Evolutionary conservation across 352 stramenopile species (phyloP).

Genomic region (Pythium guiyangense): DNA sequence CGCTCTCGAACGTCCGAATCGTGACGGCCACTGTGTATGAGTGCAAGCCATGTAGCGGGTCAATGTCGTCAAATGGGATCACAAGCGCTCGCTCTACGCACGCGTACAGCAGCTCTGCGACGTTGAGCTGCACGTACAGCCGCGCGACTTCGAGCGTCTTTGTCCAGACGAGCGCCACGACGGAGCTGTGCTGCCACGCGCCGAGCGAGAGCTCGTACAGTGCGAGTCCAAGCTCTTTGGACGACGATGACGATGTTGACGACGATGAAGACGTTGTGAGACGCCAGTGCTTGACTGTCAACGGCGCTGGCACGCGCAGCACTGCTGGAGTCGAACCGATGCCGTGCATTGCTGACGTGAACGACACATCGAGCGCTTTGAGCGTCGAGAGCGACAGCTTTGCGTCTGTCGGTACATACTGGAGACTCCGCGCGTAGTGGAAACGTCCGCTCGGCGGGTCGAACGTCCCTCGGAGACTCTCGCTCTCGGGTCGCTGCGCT

Average conservation of each 20-base stretch:
- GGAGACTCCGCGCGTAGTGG: conserved; percentile 28
- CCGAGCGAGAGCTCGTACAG: conserved; percentile 47
- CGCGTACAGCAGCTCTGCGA: conserved; percentile 39
- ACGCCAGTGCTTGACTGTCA: conserved; percentile 26
- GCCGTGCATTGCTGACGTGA: conserved; percentile 17
- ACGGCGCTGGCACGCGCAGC: conserved; percentile 4
- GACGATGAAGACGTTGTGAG: conserved; percentile 35
- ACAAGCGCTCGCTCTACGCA: conserved; percentile 25
- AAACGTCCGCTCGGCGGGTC: conserved; percentile 23
- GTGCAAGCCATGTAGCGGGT: conserved; percentile 33
- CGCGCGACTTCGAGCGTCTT: conserved; percentile 32
- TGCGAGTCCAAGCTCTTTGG: conserved; percentile 34
- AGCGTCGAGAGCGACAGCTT: conserved; percentile 26
- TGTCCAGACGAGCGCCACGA: conserved; percentile 50
- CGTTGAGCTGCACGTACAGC: conserved; percentile 47
- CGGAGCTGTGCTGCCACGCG: conserved; percentile 30
- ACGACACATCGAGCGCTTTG: conserved; percentile 19
- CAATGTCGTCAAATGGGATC: conserved; percentile 32
- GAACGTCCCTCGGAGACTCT: conserved; percentile 9
- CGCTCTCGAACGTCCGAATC: conserved; percentile 32
- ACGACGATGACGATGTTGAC: conserved; percentile 20
- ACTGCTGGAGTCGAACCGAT: conserved; percentile 6
- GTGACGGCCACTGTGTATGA: conserved; percentile 44
- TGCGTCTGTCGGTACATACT: conserved; percentile 19
- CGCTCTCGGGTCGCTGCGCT: conserved; percentile 7